Evolutionary conservation across 2,329 filamentous ascomycete species (phyloP).

Genomic region (Trichothecium sympodiale): DNA sequence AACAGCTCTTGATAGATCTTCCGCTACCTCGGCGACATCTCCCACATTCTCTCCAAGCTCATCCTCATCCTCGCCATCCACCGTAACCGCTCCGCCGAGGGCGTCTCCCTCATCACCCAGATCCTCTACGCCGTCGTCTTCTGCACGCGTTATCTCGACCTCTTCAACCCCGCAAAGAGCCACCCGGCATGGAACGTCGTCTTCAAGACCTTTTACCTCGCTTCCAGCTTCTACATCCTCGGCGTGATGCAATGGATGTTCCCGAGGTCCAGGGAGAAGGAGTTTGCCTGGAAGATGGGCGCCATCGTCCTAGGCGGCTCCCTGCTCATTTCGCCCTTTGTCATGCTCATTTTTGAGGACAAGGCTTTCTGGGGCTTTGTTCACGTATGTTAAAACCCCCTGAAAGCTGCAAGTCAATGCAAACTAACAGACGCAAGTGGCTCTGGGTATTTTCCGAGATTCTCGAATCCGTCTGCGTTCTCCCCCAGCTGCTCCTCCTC

Average conservation of each 20-base stretch:
- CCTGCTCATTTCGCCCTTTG: slow-evolving; percentile 58
- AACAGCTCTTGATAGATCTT: slow-evolving; percentile 39
- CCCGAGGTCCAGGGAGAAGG: slow-evolving; percentile 77
- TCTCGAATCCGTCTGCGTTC: slow-evolving; percentile 80
- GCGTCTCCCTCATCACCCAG: slow-evolving; percentile 86
- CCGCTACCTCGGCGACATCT: slow-evolving; percentile 72
- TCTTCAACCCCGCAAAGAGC: slow-evolving; percentile 43
- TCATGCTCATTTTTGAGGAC: slow-evolving; percentile 55
- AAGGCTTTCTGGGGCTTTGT: slow-evolving; percentile 37
- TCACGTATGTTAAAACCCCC: slow-evolving; percentile 28
- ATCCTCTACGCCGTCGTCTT: slow-evolving; percentile 81
- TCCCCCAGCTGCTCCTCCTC: slow-evolving; percentile 83
- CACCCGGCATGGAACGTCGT: slow-evolving; percentile 56
- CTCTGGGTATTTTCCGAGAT: slow-evolving; percentile 84
- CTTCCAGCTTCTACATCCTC: slow-evolving; percentile 76
- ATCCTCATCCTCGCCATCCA: slow-evolving; percentile 89
- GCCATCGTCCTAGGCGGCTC: slow-evolving; percentile 56
- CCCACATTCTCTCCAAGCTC: slow-evolving; percentile 76
- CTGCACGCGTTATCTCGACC: slow-evolving; percentile 73
- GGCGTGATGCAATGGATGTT: slow-evolving; percentile 78
- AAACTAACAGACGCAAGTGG: slow-evolving; percentile 36
- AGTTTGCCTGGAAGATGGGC: slow-evolving; percentile 89
- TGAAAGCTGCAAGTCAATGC: not conserved
- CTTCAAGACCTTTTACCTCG: slow-evolving; percentile 84
- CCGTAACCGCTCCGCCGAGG: slow-evolving; percentile 76